A percentile compares a stretch with the other conserved stretches of the same genome.
These are phyloP conservation scores for Sporisorium reilianum DNA, from an alignment of 1,284 basidiomycete genomes.

Conservation along the genomic window DNA sequence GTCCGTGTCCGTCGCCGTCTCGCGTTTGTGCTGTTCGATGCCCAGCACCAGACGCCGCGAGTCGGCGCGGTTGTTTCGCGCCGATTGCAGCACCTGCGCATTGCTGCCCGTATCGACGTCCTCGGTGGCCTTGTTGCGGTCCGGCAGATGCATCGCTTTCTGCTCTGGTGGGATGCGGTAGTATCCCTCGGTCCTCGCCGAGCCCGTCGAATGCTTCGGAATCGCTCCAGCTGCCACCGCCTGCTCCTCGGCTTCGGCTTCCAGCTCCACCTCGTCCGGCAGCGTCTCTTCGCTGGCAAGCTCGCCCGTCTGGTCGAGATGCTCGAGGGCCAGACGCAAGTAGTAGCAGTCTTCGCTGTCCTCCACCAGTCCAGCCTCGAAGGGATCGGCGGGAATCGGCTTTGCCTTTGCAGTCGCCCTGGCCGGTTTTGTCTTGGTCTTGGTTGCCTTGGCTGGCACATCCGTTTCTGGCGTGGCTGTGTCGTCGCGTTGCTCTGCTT, in stretches of 20 bases:
- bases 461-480: slow-evolving; percentile 24
- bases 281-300: slow-evolving; percentile 24
- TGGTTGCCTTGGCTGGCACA: slow-evolving; percentile 8
- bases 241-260: slow-evolving; percentile 44
- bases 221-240: slow-evolving; percentile 61
- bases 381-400: slow-evolving; percentile 72
- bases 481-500: slow-evolving; percentile 20
- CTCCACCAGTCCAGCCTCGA: slow-evolving; percentile 75
- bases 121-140: slow-evolving; percentile 74
- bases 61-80: slow-evolving; percentile 91
- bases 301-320: slow-evolving; percentile 59
- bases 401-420: slow-evolving; percentile 26
- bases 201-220: slow-evolving; percentile 77
- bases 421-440: slow-evolving; percentile 17
- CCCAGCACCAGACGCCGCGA: slow-evolving; percentile 91
- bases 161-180: slow-evolving; percentile 93
- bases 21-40: slow-evolving; percentile 90
- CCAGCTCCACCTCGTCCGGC: slow-evolving; percentile 33
- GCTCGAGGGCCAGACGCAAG: slow-evolving; percentile 77
- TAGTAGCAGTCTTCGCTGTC: slow-evolving; percentile 95
- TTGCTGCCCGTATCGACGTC: slow-evolving; percentile 62
- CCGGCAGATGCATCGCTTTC: slow-evolving; percentile 84
- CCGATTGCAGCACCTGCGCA: slow-evolving; percentile 76
- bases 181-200: slow-evolving; percentile 90
- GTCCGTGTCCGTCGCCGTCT: slow-evolving; percentile 72